Conservation (phyloP, 2,329 filamentous ascomycete species). For the Dactylonectria estremocensis region DNA sequence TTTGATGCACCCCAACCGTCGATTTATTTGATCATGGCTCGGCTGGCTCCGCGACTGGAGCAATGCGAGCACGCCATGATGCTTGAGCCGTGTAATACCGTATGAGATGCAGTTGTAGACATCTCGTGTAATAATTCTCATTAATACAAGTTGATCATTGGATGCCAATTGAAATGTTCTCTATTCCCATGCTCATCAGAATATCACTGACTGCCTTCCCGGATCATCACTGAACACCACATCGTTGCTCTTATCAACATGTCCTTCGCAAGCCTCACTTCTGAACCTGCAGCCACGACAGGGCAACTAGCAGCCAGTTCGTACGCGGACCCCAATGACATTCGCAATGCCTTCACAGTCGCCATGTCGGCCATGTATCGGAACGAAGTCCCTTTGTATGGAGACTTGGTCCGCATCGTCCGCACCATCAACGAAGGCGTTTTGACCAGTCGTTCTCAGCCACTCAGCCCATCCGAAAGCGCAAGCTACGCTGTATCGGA, state of each 20-base stretch:
- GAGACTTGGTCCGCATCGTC: slow-evolving; percentile 52
- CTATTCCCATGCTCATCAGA: background rate
- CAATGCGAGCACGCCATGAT: slow-evolving; percentile 2
- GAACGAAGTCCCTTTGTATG: slow-evolving; percentile 54
- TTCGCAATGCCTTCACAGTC: slow-evolving; percentile 48
- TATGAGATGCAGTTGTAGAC: background rate
- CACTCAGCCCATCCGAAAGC: background rate
- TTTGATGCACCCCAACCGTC: slow-evolving; percentile 14
- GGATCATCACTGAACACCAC: background rate
- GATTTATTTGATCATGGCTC: background rate
- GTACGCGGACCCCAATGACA: slow-evolving; percentile 35
- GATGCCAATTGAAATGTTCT: background rate
- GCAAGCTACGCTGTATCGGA: background rate
- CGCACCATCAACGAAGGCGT: slow-evolving; percentile 42
- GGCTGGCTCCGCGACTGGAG: slow-evolving; percentile 8
- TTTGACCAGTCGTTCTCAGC: background rate
- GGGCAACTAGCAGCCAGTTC: background rate
- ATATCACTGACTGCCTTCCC: background rate
- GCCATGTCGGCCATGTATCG: slow-evolving; percentile 56
- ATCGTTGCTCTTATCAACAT: slow-evolving; percentile 3
- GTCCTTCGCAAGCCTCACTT: slow-evolving; percentile 7
- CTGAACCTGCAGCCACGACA: background rate
- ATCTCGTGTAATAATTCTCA: background rate
- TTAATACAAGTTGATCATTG: background rate
- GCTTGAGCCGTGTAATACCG: background rate